phyloP scores from a whole-genome alignment of 2,329 filamentous ascomycete species.

The Gnomoniopsis smithogilvyi region DNA sequence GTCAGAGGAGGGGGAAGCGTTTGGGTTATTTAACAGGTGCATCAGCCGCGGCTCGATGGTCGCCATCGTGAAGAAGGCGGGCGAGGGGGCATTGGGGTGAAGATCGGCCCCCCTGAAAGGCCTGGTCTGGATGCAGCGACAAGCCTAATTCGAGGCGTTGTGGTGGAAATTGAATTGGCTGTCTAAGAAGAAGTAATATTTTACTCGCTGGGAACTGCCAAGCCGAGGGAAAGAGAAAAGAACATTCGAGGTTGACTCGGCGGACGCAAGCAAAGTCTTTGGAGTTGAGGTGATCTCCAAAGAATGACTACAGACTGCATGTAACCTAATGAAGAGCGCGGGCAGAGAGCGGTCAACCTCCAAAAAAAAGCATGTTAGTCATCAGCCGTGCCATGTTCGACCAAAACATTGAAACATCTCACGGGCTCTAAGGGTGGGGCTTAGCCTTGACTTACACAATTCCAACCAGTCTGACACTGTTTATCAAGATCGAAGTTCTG shows the following conservation, averaged over 20 bases:
- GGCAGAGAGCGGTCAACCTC: background rate
- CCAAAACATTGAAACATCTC: background rate
- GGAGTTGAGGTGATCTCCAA: background rate
- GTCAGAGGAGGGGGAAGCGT: slow-evolving; percentile 33
- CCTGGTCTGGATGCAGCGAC: slow-evolving; percentile 6
- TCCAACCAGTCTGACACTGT: background rate
- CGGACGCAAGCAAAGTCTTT: background rate
- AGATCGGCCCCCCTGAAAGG: slow-evolving; percentile 14
- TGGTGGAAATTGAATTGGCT: background rate
- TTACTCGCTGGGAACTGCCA: background rate
- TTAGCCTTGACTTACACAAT: background rate
- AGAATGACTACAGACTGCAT: background rate
- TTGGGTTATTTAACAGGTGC: slow-evolving; percentile 59
- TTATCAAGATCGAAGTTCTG: too few species aligned
- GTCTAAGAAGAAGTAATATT: background rate
- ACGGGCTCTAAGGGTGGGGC: background rate
- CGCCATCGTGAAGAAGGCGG: slow-evolving; percentile 50
- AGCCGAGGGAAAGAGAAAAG: background rate
- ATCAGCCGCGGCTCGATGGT: slow-evolving; percentile 67
- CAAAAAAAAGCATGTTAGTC: background rate
- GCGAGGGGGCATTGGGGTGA: slow-evolving; percentile 34
- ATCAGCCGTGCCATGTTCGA: background rate
- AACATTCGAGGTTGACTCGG: background rate
- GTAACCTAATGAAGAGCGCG: background rate
- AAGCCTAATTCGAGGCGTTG: slow-evolving; percentile 1